These are phyloP conservation scores for Tulasnella sp. DNA, from an alignment of 768 basidiomycete species.

Conservation along the genomic window DNA sequence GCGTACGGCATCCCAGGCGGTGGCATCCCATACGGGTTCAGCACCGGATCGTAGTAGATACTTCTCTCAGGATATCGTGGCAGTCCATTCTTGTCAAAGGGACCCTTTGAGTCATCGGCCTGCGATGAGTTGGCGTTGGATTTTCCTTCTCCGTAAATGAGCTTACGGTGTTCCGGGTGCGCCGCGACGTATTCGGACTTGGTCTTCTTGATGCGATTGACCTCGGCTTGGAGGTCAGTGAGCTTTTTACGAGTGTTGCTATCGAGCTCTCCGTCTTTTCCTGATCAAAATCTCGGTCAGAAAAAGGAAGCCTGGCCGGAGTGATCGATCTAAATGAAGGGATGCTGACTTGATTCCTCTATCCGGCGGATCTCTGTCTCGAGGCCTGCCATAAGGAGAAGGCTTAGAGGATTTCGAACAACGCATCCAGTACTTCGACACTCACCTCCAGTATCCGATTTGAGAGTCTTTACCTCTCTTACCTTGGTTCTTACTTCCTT, in stretches of 20 bases:
- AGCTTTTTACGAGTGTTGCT: conserved; percentile 54
- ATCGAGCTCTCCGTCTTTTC: conserved; percentile 20
- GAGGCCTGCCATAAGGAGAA: conserved; percentile 41
- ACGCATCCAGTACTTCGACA: conserved; percentile 18
- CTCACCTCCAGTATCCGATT: conserved; percentile 81
- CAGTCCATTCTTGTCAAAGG: conserved; percentile 73
- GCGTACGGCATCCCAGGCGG: conserved; percentile 96
- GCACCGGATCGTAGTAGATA: conserved; percentile 82
- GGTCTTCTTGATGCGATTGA: conserved; percentile 69
- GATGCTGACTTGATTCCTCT: conserved; percentile 21
- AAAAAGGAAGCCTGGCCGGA: too few species aligned
- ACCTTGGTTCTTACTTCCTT: conserved; percentile 38
- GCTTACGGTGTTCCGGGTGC: conserved; percentile 82
- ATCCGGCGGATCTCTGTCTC: conserved; percentile 55
- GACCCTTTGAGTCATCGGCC: conserved; percentile 45
- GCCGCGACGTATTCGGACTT: conserved; percentile 88
- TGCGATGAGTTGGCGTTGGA: conserved; percentile 31
- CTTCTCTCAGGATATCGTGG: conserved; percentile 86
- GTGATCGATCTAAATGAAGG: conserved; percentile 32
- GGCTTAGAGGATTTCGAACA: neutral
- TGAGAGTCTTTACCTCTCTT: conserved; percentile 82
- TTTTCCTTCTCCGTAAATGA: conserved; percentile 45
- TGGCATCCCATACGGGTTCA: conserved; percentile 89
- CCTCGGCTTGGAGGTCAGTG: conserved; percentile 58
- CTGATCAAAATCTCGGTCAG: neutral